Evolutionary conservation across 139 green algal species (phyloP).

Genomic region (Asterochloris sp.): DNA sequence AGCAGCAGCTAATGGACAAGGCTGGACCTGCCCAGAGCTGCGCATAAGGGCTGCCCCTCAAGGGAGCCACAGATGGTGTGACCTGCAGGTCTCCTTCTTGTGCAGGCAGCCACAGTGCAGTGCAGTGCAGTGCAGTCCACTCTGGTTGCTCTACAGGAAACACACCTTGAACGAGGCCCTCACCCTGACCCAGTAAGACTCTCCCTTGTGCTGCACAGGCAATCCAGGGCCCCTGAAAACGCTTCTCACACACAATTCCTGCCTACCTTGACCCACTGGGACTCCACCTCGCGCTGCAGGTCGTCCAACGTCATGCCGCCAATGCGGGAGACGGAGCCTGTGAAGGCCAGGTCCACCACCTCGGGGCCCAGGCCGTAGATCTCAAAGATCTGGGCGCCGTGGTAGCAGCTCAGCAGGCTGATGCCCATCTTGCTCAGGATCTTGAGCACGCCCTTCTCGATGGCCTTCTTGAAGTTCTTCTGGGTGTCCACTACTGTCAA

Average conservation of each 20-base stretch:
- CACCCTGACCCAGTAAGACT: too few species aligned
- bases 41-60: too few species aligned
- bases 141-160: too few species aligned
- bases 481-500: constrained; percentile 73
- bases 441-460: constrained; percentile 98
- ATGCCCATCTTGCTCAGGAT: constrained; percentile 99
- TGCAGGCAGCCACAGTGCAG: too few species aligned
- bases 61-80: too few species aligned
- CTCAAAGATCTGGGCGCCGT: constrained; percentile 97
- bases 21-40: too few species aligned
- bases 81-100: too few species aligned
- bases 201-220: too few species aligned
- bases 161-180: too few species aligned
- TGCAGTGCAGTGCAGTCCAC: too few species aligned
- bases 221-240: background rate
- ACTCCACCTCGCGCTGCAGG: constrained; percentile 86
- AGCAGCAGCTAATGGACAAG: background rate
- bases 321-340: constrained; percentile 90
- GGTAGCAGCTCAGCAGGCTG: constrained; percentile 92
- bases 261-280: constrained; percentile 77
- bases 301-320: constrained; percentile 92
- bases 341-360: constrained; percentile 81
- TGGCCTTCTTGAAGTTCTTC: constrained; percentile 90
- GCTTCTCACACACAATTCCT: background rate
- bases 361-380: constrained; percentile 94